phyloP scores from a whole-genome alignment of 306 rosid genomes.

The Mimosa pudica region DNA sequence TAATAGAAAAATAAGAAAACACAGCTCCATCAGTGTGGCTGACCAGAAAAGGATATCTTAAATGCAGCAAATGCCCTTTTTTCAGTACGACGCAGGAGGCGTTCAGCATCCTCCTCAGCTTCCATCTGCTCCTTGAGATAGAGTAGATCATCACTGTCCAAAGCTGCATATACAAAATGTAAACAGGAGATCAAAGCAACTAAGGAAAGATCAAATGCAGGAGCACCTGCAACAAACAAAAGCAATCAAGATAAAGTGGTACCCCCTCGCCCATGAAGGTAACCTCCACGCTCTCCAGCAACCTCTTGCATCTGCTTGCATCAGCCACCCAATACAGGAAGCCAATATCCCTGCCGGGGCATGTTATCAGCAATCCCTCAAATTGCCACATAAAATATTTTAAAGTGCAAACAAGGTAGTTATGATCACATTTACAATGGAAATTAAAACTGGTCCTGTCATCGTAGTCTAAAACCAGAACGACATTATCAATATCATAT shows the following conservation, averaged over 20 bases:
- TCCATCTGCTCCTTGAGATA: conserved; percentile 99
- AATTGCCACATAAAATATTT: conserved; percentile 26
- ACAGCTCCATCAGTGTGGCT: not conserved
- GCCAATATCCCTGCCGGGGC: conserved; percentile 99
- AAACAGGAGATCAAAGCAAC: conserved; percentile 41
- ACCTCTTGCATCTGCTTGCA: conserved; percentile 98
- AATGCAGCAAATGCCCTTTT: conserved; percentile 98
- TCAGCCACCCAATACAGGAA: conserved; percentile 71
- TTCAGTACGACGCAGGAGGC: conserved; percentile 95
- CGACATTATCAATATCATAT: not conserved
- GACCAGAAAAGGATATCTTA: conserved; percentile 81
- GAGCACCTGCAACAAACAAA: conserved; percentile 10
- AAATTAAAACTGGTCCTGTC: not conserved
- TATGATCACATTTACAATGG: not conserved
- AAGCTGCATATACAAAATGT: conserved; percentile 74
- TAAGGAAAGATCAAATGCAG: conserved; percentile 25
- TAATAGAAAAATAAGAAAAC: not conserved
- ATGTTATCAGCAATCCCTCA: conserved; percentile 81
- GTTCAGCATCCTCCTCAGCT: conserved; percentile 99
- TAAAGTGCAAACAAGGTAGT: conserved; percentile 20
- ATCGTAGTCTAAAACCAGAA: not conserved
- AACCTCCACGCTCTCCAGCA: conserved; percentile 99
- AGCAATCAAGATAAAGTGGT: conserved; percentile 34
- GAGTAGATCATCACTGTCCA: conserved; percentile 98
- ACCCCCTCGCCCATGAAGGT: conserved; percentile 99